phyloP scores from a whole-genome alignment of 2,329 filamentous ascomycete genomes.

The Sporothrix pseudoabietina region DNA sequence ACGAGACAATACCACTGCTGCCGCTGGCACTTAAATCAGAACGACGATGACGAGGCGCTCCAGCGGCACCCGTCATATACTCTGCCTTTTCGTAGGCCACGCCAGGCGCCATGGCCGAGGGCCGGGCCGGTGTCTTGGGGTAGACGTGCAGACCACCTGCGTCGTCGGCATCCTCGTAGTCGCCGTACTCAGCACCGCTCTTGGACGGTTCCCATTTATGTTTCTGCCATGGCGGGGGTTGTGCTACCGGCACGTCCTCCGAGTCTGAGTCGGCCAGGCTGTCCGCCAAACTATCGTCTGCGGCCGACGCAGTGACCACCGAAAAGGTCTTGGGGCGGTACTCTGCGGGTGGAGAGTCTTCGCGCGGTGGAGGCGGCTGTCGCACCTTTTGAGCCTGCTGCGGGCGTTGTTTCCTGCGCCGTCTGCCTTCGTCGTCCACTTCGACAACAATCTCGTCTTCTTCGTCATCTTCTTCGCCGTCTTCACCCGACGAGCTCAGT shows the following conservation, averaged over 20 bases:
- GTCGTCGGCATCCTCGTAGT: not conserved
- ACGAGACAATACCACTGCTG: constrained; percentile 2
- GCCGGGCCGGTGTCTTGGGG: constrained; percentile 7
- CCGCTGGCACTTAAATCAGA: not conserved
- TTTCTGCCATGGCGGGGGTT: not conserved
- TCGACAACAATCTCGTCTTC: not conserved
- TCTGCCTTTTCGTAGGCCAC: not conserved
- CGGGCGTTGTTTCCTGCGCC: not conserved
- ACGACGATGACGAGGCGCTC: not conserved
- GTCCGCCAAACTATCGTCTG: not conserved
- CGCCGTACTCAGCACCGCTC: not conserved
- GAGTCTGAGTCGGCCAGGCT: constrained; percentile 20
- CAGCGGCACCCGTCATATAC: not conserved
- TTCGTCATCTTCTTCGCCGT: not conserved
- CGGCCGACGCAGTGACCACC: not conserved
- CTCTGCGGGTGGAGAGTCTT: not conserved
- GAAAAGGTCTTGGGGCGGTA: not conserved
- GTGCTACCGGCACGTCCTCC: not conserved
- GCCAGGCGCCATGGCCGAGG: constrained; percentile 16
- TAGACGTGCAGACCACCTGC: constrained; percentile 26
- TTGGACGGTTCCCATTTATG: not conserved
- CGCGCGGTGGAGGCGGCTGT: not conserved
- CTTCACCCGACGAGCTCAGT: constrained; percentile 7
- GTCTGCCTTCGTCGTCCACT: not conserved
- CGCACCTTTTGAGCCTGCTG: not conserved